Evolutionary conservation across 148 eudicot genomes (phyloP).

Genomic region (Arbutus unedo): DNA sequence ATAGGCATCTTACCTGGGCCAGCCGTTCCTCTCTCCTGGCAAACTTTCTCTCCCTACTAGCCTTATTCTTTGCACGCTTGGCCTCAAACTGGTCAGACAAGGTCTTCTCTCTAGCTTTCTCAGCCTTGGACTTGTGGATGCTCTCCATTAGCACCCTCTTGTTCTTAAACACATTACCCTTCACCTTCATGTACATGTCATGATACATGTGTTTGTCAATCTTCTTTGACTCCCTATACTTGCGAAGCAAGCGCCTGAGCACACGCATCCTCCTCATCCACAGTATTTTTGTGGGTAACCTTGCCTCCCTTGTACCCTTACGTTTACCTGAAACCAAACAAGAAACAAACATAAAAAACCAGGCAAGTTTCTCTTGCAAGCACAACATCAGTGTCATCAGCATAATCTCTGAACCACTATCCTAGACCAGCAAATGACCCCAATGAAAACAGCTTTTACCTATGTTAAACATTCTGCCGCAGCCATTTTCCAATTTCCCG

Average conservation of each 20-base stretch:
- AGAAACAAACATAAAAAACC: neutral
- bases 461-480: neutral
- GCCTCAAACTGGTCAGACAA: conserved; percentile 86
- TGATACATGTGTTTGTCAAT: conserved; percentile 93
- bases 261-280: conserved; percentile 94
- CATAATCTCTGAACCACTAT: neutral
- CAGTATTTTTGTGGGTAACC: conserved; percentile 72
- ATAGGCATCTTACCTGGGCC: conserved; percentile 39
- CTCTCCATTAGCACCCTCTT: conserved; percentile 85
- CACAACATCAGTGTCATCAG: neutral
- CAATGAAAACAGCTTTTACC: neutral
- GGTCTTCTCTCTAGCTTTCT: conserved; percentile 89
- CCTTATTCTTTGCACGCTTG: conserved; percentile 82
- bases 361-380: neutral
- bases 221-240: conserved; percentile 80
- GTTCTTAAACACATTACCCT: conserved; percentile 86
- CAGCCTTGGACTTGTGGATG: conserved; percentile 87
- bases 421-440: neutral
- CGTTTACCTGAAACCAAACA: conserved; percentile 56
- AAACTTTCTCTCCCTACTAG: conserved; percentile 71
- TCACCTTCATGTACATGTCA: conserved; percentile 92
- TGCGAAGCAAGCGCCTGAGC: conserved; percentile 75
- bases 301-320: conserved; percentile 89
- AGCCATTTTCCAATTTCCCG: neutral
- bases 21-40: conserved; percentile 77